Base-by-base conservation (phyloP, 2,329 filamentous ascomycete genomes). In the Onygenales sp. region DNA sequence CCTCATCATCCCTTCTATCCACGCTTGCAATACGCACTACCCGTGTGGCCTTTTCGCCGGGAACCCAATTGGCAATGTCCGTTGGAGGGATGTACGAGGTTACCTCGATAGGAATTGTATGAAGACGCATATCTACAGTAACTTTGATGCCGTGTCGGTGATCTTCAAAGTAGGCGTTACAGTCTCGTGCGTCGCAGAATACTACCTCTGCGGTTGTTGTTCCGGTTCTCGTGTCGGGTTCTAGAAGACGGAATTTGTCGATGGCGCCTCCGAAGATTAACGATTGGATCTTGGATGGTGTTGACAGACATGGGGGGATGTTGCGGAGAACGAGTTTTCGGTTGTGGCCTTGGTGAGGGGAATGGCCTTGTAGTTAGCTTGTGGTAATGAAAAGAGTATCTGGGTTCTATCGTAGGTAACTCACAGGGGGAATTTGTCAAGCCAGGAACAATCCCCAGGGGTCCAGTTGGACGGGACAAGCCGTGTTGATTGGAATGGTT, bases 21-120 rank as follows among this genome's bases (percentile, higher is more conserved):
- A 70, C 70, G 7, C 70, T 71, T 6, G 71, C 61, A 17, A 69
- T 72, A 46, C 72, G 71, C 11, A 79, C 66, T 48, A 74, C 75
- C 35, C 76, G 72, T 27, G 75, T 73, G 3, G 68, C 66, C 1
- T 71, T 71, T 1, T 65, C 62, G 1, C 71, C 68, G 8, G 72
- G 67, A 50, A 69, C 70, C 39, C 68, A 71, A 53, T 72, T 72
- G 54, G 72, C 60, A 5, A 68, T 59, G 38, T 72, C 66, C 21
- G 21, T 27, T 5, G 21, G 21, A 4, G 21, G 21, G 7, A 77
- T 64, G 0, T 68, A 61, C 7, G 71, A 64, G 1, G 65, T 63
- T n/a, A 75, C 62, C 11, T 70, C 67, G 14, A 71, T 66, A 5
- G 72, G 59, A 45, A 75, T 59, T 1, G 64, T 53, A 33, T 57